phyloP scores from a whole-genome alignment of 2,329 filamentous ascomycete species.

The Chaetomiaceae sp. region DNA sequence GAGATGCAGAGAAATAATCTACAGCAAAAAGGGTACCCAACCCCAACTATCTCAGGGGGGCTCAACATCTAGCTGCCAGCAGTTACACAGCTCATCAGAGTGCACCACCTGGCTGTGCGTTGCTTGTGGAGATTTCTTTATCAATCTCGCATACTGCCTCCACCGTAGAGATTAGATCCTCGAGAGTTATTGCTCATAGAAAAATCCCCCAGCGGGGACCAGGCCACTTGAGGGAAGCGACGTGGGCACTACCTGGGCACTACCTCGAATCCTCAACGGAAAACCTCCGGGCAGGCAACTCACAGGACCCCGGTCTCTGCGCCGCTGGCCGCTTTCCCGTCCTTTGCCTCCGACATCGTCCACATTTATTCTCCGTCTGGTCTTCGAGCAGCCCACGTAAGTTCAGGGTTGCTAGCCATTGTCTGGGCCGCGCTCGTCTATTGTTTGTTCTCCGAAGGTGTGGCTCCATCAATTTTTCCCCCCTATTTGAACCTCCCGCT shows the following conservation, averaged over 20 bases:
- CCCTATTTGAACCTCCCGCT: constrained; percentile 15
- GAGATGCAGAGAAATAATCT: no score
- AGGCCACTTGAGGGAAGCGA: constrained; percentile 4
- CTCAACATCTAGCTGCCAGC: no score
- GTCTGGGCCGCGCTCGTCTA: constrained; percentile 5
- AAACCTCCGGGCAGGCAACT: not conserved
- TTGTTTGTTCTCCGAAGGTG: constrained; percentile 9
- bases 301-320: not conserved
- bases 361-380: constrained; percentile 1
- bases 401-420: constrained; percentile 3
- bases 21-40: no score
- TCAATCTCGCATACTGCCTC: constrained; percentile 18
- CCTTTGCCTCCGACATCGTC: constrained; percentile 13
- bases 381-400: constrained; percentile 7
- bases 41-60: no score
- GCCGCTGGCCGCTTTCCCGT: not conserved
- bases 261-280: no score
- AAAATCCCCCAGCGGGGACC: constrained; percentile 9
- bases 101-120: not conserved
- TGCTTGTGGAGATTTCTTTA: constrained; percentile 18
- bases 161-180: constrained; percentile 18
- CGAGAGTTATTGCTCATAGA: not conserved
- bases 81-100: not conserved
- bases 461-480: constrained; percentile 2
- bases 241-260: no score